Percentiles rank a stretch among this genome's conserved stretches.
Conservation (phyloP, 371 early-diverging fungal genomes). For the Massospora cicadina region DNA sequence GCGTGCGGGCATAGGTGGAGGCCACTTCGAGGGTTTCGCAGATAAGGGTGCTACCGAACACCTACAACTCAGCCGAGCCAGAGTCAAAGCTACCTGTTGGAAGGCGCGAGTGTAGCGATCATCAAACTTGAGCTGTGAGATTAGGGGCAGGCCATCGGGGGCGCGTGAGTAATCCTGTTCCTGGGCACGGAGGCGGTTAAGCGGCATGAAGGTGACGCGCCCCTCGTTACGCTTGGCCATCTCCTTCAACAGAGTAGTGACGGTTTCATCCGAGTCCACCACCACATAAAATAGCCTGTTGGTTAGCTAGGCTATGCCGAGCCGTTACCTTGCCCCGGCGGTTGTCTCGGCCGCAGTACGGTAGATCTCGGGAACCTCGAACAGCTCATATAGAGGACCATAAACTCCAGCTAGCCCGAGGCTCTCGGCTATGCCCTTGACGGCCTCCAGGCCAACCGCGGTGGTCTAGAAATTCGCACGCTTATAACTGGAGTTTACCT, state of each 20-base stretch:
- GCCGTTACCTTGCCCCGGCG: conserved; percentile 50
- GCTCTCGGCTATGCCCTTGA: conserved; percentile 39
- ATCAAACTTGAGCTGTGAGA: conserved; percentile 53
- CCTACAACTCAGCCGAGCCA: conserved; percentile 19
- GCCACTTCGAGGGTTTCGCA: conserved; percentile 77
- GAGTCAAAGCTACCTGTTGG: conserved; percentile 28
- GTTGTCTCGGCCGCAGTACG: conserved; percentile 79
- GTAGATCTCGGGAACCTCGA: conserved; percentile 68
- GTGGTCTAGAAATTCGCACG: conserved; percentile 24
- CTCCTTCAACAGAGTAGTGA: conserved; percentile 51
- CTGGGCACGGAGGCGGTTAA: conserved; percentile 60
- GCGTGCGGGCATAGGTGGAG: conserved; percentile 50
- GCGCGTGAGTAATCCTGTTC: conserved; percentile 44
- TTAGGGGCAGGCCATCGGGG: conserved; percentile 67
- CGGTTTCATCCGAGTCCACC: conserved; percentile 87
- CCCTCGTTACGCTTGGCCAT: conserved; percentile 59
- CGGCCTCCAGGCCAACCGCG: conserved; percentile 49
- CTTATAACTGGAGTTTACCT: conserved; percentile 20
- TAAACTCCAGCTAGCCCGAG: conserved; percentile 55
- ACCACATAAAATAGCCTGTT: conserved; percentile 89
- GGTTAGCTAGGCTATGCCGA: not conserved
- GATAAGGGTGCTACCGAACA: conserved; percentile 82
- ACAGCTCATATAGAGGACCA: conserved; percentile 84
- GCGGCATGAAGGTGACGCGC: conserved; percentile 92
- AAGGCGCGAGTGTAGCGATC: conserved; percentile 44